These are phyloP conservation scores for Kodamaea kakaduensis DNA, from an alignment of 805 yeast genomes.

Conservation along the genomic window DNA sequence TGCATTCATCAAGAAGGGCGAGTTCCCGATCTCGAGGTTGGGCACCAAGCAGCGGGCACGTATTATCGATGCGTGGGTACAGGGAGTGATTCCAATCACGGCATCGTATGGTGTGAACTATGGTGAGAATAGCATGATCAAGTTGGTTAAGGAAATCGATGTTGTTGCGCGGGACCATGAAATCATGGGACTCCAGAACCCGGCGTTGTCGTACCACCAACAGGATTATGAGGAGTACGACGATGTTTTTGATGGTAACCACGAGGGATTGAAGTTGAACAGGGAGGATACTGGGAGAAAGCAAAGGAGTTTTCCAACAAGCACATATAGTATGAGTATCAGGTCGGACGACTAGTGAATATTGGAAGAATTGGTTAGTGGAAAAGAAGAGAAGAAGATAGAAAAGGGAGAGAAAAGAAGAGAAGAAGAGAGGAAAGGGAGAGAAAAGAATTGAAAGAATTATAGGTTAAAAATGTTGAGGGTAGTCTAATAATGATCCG, in stretches of 20 bases:
- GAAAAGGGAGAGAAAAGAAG: too few species aligned
- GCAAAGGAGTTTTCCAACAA: conserved; percentile 14
- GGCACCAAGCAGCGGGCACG: conserved; percentile 74
- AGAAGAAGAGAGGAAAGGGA: too few species aligned
- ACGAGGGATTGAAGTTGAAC: conserved; percentile 31
- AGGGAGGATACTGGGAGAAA: conserved; percentile 5
- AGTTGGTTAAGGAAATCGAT: conserved; percentile 54
- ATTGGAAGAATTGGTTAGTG: background rate
- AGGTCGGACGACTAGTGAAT: conserved; percentile 4
- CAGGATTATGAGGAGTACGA: conserved; percentile 15
- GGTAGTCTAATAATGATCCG: too few species aligned
- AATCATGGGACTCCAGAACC: conserved; percentile 37
- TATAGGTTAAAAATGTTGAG: too few species aligned
- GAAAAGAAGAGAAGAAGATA: too few species aligned
- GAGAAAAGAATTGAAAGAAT: too few species aligned
- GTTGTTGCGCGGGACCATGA: conserved; percentile 37
- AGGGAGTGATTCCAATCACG: conserved; percentile 39
- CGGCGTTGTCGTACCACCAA: conserved; percentile 41
- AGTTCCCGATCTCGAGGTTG: conserved; percentile 65
- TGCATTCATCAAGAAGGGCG: conserved; percentile 64
- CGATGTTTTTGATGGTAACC: conserved; percentile 30
- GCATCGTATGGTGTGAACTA: conserved; percentile 51
- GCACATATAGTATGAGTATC: conserved; percentile 11
- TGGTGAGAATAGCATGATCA: conserved; percentile 63
- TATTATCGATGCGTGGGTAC: conserved; percentile 53